phyloP scores from a whole-genome alignment of 148 eudicot genomes.

The Gaultheria prostrata region DNA sequence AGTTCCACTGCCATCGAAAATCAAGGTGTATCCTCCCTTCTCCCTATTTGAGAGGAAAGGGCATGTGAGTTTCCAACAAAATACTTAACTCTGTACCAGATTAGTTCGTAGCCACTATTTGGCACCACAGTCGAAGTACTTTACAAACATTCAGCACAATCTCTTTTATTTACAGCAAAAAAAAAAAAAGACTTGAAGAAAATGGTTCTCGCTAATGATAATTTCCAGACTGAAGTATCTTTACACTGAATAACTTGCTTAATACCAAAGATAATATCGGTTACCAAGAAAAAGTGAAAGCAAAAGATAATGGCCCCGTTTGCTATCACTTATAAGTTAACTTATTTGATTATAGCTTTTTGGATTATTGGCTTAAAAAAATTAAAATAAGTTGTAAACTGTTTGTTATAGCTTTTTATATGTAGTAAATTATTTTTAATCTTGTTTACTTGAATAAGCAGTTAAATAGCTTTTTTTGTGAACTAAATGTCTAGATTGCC shows the following conservation, averaged over 20 bases:
- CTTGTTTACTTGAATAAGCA: no score
- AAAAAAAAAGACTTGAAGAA: neutral
- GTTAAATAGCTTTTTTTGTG: no score
- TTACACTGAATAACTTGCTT: neutral
- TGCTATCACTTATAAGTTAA: no score
- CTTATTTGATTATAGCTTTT: no score
- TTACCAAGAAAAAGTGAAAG: neutral
- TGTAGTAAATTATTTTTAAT: no score
- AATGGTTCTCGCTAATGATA: no score
- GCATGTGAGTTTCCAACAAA: neutral
- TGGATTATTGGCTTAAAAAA: no score
- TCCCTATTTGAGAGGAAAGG: neutral
- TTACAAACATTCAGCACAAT: neutral
- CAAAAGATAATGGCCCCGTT: neutral
- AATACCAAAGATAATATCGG: neutral
- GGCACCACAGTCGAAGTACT: neutral
- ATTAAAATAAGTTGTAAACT: no score
- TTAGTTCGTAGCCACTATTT: neutral
- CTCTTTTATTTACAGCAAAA: neutral
- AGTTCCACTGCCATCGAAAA: neutral
- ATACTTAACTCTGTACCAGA: neutral
- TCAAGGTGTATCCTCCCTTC: neutral
- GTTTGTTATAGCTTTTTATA: no score
- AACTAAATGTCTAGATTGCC: no score
- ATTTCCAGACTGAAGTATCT: no score